Evolutionary conservation across 257 asterid species (phyloP), one percentile per base, ranked within the genome.

Genomic region (Lantana camara): DNA sequence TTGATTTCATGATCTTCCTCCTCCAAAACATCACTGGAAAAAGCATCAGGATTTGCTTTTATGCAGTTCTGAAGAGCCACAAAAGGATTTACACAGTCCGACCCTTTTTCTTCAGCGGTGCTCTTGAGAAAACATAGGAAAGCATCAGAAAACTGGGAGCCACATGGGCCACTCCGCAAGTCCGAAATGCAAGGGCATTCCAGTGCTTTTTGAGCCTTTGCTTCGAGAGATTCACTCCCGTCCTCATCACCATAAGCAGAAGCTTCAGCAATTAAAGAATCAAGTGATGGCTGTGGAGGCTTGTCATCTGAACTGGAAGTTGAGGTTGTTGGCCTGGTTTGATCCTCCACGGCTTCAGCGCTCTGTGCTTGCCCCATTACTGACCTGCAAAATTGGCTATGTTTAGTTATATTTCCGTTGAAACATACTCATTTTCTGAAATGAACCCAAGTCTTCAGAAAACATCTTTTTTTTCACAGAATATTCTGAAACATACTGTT

Each of bases 161-260:
- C 96, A 45, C 98, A 93, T 7, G 94, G 94, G 11, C 98, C 94
- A 40, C 59, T 69, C 35, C 87, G 73, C 70, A 93, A 70, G 69
- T 82, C 79, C 40, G 97, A 89, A 48, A 91, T 76, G 75, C 97
- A 93, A 21, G 99, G 99, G 77, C 99, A 93, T 35, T 90, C 96
- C 51, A 93, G 63, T 57, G 99, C 97, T 71, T 76, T 84, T 57
- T 84, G 84, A 46, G 96, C 98, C 74, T 83, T 83, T 44, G 64
- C 94, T 37, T 93, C 95, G 9, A 68, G 73, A 19, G 97, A 82
- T 69, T 73, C 66, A 42, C 60, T 70, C 19, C 42, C 75, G 56
- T 70, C 89, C 35, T 77, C 85, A 35, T 64, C 74, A 3, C 96
- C 95, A 17, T 81, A 89, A 15, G 96, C 96, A 7, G 89, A 90